Percentiles rank a stretch among this genome's conserved stretches.
phyloP scores from a whole-genome alignment of 345 rosid genomes.

The Bruguiera gymnorhiza region DNA sequence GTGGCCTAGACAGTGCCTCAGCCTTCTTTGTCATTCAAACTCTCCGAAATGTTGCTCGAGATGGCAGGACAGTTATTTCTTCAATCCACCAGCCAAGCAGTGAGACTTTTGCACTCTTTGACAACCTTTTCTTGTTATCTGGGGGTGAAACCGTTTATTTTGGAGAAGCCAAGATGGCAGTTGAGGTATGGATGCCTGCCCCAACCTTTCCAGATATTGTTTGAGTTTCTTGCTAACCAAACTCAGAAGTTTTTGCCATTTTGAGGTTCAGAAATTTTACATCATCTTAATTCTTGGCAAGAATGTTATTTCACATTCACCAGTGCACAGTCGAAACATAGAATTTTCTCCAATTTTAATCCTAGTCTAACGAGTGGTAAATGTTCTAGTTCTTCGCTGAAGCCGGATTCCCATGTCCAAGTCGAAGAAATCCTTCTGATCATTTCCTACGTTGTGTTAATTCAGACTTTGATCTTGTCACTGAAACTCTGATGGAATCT shows the following conservation, averaged over 20 bases:
- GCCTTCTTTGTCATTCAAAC: conserved; percentile 31
- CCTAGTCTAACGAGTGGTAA: neutral
- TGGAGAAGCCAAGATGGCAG: conserved; percentile 37
- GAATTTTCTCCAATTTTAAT: too few species aligned
- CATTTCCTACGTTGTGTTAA: conserved; percentile 49
- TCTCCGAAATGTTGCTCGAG: conserved; percentile 26
- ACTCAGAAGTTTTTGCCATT: too few species aligned
- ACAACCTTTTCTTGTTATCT: conserved; percentile 42
- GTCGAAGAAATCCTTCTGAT: conserved; percentile 46
- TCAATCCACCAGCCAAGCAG: conserved; percentile 55
- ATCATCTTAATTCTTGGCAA: too few species aligned
- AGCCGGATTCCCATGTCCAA: conserved; percentile 54
- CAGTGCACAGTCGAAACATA: too few species aligned
- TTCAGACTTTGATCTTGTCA: conserved; percentile 42
- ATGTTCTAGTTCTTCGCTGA: conserved; percentile 49
- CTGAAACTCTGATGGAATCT: conserved; percentile 17
- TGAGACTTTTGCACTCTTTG: conserved; percentile 43
- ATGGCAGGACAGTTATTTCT: conserved; percentile 36
- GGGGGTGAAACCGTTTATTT: conserved; percentile 43
- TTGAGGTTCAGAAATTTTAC: too few species aligned
- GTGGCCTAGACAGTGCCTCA: conserved; percentile 34
- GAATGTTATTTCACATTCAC: neutral
- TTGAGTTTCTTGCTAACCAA: too few species aligned
- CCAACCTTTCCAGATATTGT: neutral
- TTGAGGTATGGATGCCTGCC: conserved; percentile 21